These are phyloP conservation scores for Leccinum rimulosum DNA, from an alignment of 768 basidiomycete species.

Conservation along the genomic window DNA sequence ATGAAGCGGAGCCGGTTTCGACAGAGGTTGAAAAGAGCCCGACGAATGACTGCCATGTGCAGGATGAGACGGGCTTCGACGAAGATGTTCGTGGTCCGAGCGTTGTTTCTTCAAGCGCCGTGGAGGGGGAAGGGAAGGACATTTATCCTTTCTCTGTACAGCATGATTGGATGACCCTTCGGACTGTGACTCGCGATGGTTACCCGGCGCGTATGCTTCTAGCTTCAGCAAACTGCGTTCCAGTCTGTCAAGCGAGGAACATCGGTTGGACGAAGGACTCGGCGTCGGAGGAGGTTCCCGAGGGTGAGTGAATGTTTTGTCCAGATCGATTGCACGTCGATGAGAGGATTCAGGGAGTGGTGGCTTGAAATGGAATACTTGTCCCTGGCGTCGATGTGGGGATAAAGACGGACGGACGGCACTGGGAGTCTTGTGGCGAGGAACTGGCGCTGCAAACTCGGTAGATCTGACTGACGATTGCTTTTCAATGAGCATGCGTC, in stretches of 20 bases:
- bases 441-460: background rate
- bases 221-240: constrained; percentile 35
- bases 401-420: constrained; percentile 7
- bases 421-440: constrained; percentile 9
- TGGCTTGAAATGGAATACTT: constrained; percentile 21
- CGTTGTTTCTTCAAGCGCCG: constrained; percentile 13
- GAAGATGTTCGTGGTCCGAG: constrained; percentile 4
- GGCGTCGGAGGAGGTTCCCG: constrained; percentile 20
- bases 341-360: background rate
- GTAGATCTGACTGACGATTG: background rate
- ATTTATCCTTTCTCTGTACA: constrained; percentile 7
- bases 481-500: background rate
- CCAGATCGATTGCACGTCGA: constrained; percentile 2
- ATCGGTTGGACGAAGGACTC: constrained; percentile 15
- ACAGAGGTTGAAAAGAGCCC: constrained; percentile 5
- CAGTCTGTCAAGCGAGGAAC: constrained; percentile 33
- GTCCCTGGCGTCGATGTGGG: constrained; percentile 25
- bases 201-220: constrained; percentile 28
- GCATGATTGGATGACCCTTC: constrained; percentile 8
- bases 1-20: background rate
- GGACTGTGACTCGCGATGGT: constrained; percentile 22
- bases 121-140: constrained; percentile 23
- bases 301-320: constrained; percentile 14
- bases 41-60: constrained; percentile 6
- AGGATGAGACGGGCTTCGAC: background rate